Percentiles rank a stretch among this genome's conserved stretches.
Conservation (phyloP, 495 filamentous ascomycete species). For the Penicilliopsis zonata region DNA sequence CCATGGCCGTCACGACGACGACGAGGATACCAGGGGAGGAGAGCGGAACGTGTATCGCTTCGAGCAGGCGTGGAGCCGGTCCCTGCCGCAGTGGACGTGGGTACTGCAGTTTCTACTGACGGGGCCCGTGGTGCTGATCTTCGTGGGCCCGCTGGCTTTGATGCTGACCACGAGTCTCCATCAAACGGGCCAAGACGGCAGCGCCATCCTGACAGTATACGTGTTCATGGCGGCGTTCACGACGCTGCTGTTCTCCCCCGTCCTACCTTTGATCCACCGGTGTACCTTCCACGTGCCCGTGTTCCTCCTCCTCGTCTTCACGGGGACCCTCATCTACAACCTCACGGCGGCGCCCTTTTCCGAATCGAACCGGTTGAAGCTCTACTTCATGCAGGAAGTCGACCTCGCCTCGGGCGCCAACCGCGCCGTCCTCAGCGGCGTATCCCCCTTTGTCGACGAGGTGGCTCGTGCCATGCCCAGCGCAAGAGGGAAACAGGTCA, state of each 20-base stretch:
- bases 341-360: slow-evolving; percentile 85
- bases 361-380: slow-evolving; percentile 61
- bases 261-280: slow-evolving; percentile 77
- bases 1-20: slow-evolving; percentile 19
- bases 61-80: slow-evolving; percentile 77
- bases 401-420: slow-evolving; percentile 64
- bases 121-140: slow-evolving; percentile 61
- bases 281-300: slow-evolving; percentile 72
- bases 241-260: slow-evolving; percentile 62
- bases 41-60: slow-evolving; percentile 48
- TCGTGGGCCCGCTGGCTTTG: slow-evolving; percentile 63
- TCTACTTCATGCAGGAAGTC: slow-evolving; percentile 75
- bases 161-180: slow-evolving; percentile 57
- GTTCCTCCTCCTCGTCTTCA: slow-evolving; percentile 60
- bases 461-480: slow-evolving; percentile 61
- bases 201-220: slow-evolving; percentile 53
- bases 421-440: slow-evolving; percentile 54
- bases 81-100: slow-evolving; percentile 76
- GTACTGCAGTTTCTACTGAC: slow-evolving; percentile 71
- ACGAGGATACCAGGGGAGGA: slow-evolving; percentile 12
- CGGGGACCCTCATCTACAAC: slow-evolving; percentile 76
- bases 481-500: slow-evolving; percentile 46
- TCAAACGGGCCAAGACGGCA: slow-evolving; percentile 76
- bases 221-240: slow-evolving; percentile 53
- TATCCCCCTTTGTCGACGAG: slow-evolving; percentile 56